Evolutionary conservation across 495 filamentous ascomycete genomes (phyloP), one percentile per base, ranked within the genome.

Genomic region (Lindgomyces ingoldianus): DNA sequence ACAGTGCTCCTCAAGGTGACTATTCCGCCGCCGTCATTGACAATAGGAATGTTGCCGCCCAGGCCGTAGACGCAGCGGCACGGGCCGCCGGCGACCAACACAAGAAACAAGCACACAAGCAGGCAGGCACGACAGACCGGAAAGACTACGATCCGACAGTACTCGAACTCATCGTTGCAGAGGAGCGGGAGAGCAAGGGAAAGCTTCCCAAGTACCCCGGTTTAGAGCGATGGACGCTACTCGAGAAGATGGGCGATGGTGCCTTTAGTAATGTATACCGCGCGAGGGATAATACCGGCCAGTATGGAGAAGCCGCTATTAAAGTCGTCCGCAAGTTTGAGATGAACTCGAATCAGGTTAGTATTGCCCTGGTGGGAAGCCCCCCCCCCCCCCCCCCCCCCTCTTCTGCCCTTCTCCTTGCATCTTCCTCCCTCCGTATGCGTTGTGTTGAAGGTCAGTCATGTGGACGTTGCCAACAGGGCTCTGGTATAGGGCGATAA

Each of bases 211-310:
- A 78, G 65, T 98, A 98, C 71, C 93, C 94, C 4, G 93, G 93
- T 36, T 78, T 98, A 22, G 95, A 98, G 61, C 81, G 94, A 67
- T 98, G 89, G 88, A 85, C 88, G 56, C 75, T 98, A 44, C 4
- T 96, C 41, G 93, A 98, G 76, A 98, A 98, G 81, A 98, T 98
- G 94, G 94, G 94, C 55, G 94, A 98, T 70, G 94, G 94, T 53
- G 94, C 94, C 45, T 98, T 98, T 81, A 97, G 93, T 81, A 98
- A 98, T 64, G 94, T 98, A 57, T 98, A 97, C 74, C 86, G 90
- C 2, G 94, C 95, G 18, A 81, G 80, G 60, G 95, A 98, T 75
- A 81, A 78, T 30, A 79, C 77, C 3, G 86, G 87, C 21, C 78
- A 87, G 54, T 81, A 82, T 42, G 87, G 84, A 44, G 89, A 98